These are phyloP conservation scores for Stagonosporopsis cucurbitacearum DNA, from an alignment of 2,329 filamentous ascomycete species.

Conservation along the genomic window DNA sequence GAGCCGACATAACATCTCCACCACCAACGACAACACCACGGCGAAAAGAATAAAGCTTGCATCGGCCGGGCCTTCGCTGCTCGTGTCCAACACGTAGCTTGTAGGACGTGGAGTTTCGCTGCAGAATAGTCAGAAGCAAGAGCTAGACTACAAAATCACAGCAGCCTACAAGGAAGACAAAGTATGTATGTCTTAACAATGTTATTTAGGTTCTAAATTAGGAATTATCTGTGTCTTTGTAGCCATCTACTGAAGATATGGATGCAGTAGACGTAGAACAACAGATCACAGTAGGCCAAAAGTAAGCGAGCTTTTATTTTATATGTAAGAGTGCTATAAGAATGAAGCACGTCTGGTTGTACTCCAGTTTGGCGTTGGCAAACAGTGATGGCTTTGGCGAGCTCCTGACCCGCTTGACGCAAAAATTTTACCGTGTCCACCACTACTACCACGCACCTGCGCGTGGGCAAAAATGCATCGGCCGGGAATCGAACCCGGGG, in stretches of 20 bases:
- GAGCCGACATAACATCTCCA: not conserved
- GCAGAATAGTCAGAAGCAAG: slow-evolving; percentile 6
- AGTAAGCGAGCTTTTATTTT: no score
- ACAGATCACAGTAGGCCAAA: no score
- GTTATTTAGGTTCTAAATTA: not conserved
- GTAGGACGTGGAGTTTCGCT: slow-evolving; percentile 41
- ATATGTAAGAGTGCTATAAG: no score
- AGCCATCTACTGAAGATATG: no score
- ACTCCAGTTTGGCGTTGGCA: no score
- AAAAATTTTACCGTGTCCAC: no score
- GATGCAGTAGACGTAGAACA: no score
- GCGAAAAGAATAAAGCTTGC: not conserved
- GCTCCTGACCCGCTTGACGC: no score
- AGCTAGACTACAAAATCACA: not conserved
- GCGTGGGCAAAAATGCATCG: no score
- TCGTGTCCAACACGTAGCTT: slow-evolving; percentile 47
- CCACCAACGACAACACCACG: not conserved
- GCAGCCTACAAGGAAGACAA: slow-evolving; percentile 39
- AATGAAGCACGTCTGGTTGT: no score
- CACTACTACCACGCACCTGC: no score
- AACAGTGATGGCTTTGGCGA: no score
- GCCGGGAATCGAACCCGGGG: slow-evolving; percentile 3
- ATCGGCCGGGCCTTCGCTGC: slow-evolving; percentile 48
- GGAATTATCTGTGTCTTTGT: slow-evolving; percentile 16
- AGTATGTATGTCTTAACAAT: slow-evolving; percentile 20